Conservation (phyloP, 805 yeast species). For the Suhomyces xylopsoci region DNA sequence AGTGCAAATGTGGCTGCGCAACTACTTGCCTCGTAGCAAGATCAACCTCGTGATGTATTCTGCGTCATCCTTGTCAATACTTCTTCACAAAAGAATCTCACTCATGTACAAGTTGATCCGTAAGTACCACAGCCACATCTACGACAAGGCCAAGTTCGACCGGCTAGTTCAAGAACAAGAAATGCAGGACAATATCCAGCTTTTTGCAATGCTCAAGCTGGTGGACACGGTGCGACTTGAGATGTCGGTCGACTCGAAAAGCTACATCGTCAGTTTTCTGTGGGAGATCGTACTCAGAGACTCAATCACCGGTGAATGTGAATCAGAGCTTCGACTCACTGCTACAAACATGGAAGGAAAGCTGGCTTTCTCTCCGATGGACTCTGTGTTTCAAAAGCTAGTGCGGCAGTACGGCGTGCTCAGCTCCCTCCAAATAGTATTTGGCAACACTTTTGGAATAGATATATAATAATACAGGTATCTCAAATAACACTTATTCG, state of each 20-base stretch:
- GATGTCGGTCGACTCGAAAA: slow-evolving; percentile 1
- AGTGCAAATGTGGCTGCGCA: slow-evolving; percentile 13
- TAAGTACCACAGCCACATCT: slow-evolving; percentile 14
- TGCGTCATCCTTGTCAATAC: slow-evolving; percentile 28
- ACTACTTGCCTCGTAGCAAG: slow-evolving; percentile 24
- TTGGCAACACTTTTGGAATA: slow-evolving; percentile 16
- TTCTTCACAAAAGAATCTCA: slow-evolving; percentile 21
- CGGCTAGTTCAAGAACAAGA: slow-evolving; percentile 11
- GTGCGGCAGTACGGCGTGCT: slow-evolving; percentile 24
- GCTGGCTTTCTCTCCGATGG: slow-evolving; percentile 10
- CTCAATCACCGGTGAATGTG: slow-evolving; percentile 22
- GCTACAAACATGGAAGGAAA: slow-evolving; percentile 7
- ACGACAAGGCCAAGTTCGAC: slow-evolving; percentile 9
- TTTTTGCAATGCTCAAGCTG: slow-evolving; percentile 20
- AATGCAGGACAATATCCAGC: slow-evolving; percentile 12
- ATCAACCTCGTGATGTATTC: slow-evolving; percentile 30
- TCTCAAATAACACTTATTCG: background rate
- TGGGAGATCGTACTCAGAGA: slow-evolving; percentile 26
- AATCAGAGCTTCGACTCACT: slow-evolving; percentile 13
- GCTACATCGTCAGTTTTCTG: slow-evolving; percentile 8
- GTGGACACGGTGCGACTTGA: slow-evolving; percentile 16
- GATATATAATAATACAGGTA: background rate
- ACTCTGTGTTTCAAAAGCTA: slow-evolving; percentile 18
- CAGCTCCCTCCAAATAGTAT: slow-evolving; percentile 21
- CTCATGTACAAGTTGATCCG: slow-evolving; percentile 19